A percentile compares a stretch with the other conserved stretches of the same genome.
phyloP scores from a whole-genome alignment of 257 asterid species.

The Capsicum rhomboideum region DNA sequence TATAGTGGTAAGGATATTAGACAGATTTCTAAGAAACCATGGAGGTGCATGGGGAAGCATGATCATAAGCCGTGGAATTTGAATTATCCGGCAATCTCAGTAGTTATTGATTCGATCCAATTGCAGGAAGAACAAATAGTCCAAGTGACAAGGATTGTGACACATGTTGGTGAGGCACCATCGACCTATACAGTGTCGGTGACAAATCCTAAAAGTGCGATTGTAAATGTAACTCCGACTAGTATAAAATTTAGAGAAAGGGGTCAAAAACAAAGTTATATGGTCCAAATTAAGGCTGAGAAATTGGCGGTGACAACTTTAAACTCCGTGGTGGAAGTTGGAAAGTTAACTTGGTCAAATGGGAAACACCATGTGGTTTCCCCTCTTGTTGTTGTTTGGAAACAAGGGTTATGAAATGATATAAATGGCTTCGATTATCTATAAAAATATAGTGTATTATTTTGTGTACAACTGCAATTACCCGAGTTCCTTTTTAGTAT shows the following conservation, averaged over 20 bases:
- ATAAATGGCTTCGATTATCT: not conserved
- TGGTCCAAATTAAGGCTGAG: conserved; percentile 37
- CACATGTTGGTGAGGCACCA: conserved; percentile 34
- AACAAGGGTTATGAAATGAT: conserved; percentile 15
- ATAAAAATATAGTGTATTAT: not conserved
- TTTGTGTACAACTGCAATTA: not conserved
- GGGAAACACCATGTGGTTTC: conserved; percentile 54
- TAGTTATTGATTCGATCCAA: conserved; percentile 28
- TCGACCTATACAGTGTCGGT: conserved; percentile 27
- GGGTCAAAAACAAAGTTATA: conserved; percentile 44
- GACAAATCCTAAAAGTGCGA: conserved; percentile 33
- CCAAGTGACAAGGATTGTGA: conserved; percentile 41
- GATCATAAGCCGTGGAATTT: conserved; percentile 51
- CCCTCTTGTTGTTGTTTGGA: conserved; percentile 66
- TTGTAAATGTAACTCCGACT: conserved; percentile 34
- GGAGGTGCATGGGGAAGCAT: conserved; percentile 25
- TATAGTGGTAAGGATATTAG: conserved; percentile 30
- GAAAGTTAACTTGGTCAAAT: conserved; percentile 61
- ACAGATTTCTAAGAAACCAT: conserved; percentile 25
- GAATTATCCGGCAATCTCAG: conserved; percentile 67
- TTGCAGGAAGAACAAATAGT: not conserved
- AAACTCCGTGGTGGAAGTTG: conserved; percentile 31
- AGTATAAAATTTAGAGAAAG: conserved; percentile 31
- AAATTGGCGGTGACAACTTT: conserved; percentile 35
- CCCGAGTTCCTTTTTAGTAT: not conserved